Evolutionary conservation across 2,329 filamentous ascomycete species (phyloP).

Genomic region (Talaromyces albobiverticillius): DNA sequence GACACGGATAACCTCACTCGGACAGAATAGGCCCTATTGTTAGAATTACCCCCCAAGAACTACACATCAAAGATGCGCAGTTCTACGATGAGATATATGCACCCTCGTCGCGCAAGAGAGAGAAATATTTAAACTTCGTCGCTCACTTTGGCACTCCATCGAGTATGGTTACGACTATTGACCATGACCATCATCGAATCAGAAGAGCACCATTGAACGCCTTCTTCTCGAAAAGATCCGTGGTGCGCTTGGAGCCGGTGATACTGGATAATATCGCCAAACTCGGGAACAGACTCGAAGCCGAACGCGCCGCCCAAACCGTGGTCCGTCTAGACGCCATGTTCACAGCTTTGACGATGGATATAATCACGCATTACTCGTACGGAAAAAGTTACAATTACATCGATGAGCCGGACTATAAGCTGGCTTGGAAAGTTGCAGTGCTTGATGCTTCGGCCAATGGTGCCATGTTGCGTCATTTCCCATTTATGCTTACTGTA

Average conservation of each 20-base stretch:
- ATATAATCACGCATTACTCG: slow-evolving; percentile 39
- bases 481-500: background rate
- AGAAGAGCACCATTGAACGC: slow-evolving; percentile 22
- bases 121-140: slow-evolving; percentile 24
- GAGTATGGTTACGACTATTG: slow-evolving; percentile 20
- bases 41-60: slow-evolving; percentile 31
- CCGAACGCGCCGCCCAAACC: slow-evolving; percentile 6
- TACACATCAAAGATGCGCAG: slow-evolving; percentile 33
- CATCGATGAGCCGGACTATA: slow-evolving; percentile 27
- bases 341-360: slow-evolving; percentile 30
- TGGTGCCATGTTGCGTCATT: background rate
- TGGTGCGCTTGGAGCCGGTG: slow-evolving; percentile 18
- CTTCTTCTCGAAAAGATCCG: slow-evolving; percentile 31
- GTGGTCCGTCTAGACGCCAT: slow-evolving; percentile 25
- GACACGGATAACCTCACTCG: background rate
- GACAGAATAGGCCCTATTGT: slow-evolving; percentile 29
- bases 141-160: slow-evolving; percentile 16
- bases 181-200: slow-evolving; percentile 24
- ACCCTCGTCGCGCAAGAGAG: slow-evolving; percentile 20
- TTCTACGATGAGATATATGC: slow-evolving; percentile 34
- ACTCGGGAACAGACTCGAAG: slow-evolving; percentile 26
- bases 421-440: slow-evolving; percentile 21
- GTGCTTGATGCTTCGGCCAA: slow-evolving; percentile 17
- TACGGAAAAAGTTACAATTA: slow-evolving; percentile 33
- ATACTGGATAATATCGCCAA: slow-evolving; percentile 27